Evolutionary conservation across 2,329 filamentous ascomycete genomes (phyloP), one percentile per base, ranked within the genome.

Genomic region (Apiospora sp.): DNA sequence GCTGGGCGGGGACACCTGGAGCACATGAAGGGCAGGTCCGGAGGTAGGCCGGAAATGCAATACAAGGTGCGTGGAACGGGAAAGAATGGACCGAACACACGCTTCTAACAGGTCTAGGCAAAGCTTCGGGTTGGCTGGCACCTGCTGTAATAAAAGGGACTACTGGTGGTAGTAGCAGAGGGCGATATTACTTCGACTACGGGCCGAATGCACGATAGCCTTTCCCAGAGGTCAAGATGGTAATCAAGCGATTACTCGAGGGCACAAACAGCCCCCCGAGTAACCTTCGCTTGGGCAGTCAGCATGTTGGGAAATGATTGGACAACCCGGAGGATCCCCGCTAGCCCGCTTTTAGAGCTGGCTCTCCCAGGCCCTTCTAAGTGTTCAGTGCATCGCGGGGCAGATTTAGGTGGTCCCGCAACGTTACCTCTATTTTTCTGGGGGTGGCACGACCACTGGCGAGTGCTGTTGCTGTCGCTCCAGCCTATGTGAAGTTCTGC

Each of bases 1-100:
- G 73, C 70, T 76, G 73, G 74, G 73, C 75, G 78, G 71, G 72
- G 61, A 44, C 70, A n/a, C 16, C 41, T 68, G 72, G 54, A 16
- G 34, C 49, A 58, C 71, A 71, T 68, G 41, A 61, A 70, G 54
- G 70, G 70, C 72, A 70, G 61, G 37, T 27, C 30, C 67, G 34
- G 30, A 64, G 46, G 67, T 51, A 37, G 41, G 34, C 58, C 58
- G 58, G 49, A 54, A 41, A 49, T 69, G 54, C 30, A 41, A 16
- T 64, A 24, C 22, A 41, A 41, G 19, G 54, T 61, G 54, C 34
- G 16, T 37, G 54, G 3, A 22, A 37, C 54, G 54, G 34, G 22
- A n/a, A 41, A 41, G 34, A 64, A n/a, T 64, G 34, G 30, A 37
- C 30, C 54, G 54, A 16, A 37, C 30, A 37, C 30, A 22, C 54